Base-by-base conservation (phyloP, 176 grass and related monocot genomes). In the Zizania latifolia region DNA sequence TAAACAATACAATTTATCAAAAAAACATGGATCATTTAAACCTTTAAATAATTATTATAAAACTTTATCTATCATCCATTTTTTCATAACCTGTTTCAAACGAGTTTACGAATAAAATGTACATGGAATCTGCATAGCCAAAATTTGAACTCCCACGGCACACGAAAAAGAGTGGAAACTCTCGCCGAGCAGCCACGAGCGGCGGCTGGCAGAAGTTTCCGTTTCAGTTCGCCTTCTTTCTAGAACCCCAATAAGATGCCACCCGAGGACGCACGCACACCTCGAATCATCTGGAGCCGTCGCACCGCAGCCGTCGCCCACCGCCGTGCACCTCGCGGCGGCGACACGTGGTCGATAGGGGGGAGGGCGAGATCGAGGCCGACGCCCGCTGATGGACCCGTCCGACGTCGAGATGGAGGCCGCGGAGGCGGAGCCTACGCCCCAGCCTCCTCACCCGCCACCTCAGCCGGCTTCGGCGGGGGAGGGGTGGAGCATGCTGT, bases 401-500 rank as follows among this genome's bases (percentile, higher is more conserved):
- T 73, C 80, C 63, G 87, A 93, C 75, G 83, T 90, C 26, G 90
- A 90, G 75, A 88, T 88, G 86, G 80, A 83, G 27, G 9, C 41
- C 66, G 40, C 62, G 30, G 79, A 80, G 40, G 15, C 26, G 31
- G 50, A 10, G 19, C 43, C 62, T 30, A 55, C 51, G 41, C 0
- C 39, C 73, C 36, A 17, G 14, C 56, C 46, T 24, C 69, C 50
- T 62, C 17, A 13, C 1, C 44, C 10, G 29, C 43, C 7, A 9
- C 38, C 16, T 13, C 21, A 56, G 28, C 24, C 35, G 28, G 40
- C 29, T 54, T 26, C 78, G 3, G 55, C 63, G 53, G 87, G 59
- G 37, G 46, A 74, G 2, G 87, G 84, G n/a, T 93, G 93, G 93
- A 67, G 68, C 80, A 78, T 97, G 41, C 85, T 97, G 59, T 56